A percentile compares a stretch with the other conserved stretches of the same genome.
Evolutionary conservation across 163 green algal genomes (phyloP).

Genomic region (Coccomyxa subellipsoidea): DNA sequence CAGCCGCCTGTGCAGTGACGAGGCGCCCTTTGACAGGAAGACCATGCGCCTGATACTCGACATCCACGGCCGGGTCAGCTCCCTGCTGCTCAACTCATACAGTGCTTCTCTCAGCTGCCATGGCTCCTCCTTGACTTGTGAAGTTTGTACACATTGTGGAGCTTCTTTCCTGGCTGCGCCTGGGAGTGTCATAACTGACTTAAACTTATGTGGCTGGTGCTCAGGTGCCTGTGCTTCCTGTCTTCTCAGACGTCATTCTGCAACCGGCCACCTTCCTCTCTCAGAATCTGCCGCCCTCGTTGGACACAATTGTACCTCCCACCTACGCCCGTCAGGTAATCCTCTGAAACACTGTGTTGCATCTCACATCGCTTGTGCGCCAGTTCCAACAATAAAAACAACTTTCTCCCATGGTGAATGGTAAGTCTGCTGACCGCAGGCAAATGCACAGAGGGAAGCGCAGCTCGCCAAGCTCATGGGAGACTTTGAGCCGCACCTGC

Average conservation of each 20-base stretch:
- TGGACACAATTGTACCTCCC: constrained; percentile 3
- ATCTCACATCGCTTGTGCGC: too few relatives aligned
- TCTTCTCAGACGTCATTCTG: not conserved
- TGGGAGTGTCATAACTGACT: too few relatives aligned
- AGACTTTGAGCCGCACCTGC: not conserved
- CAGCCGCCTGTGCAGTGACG: not conserved
- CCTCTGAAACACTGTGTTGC: too few relatives aligned
- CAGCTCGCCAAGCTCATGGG: not conserved
- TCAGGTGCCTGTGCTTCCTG: constrained; percentile 12
- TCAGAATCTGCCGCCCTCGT: not conserved
- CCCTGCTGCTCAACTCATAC: too few relatives aligned
- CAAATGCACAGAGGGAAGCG: not conserved
- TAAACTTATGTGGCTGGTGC: not conserved
- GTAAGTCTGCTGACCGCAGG: not conserved
- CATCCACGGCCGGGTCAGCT: constrained; percentile 6
- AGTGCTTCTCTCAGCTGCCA: not conserved
- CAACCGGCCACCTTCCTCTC: constrained; percentile 9
- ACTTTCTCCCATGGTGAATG: too few relatives aligned
- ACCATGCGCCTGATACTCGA: constrained; percentile 19
- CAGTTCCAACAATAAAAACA: too few relatives aligned
- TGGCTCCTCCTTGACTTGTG: too few relatives aligned
- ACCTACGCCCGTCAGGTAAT: constrained; percentile 6
- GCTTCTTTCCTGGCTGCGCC: not conserved
- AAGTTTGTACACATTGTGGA: too few relatives aligned
- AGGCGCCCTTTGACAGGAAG: constrained; percentile 6